Evolutionary conservation across 2,329 filamentous ascomycete genomes (phyloP).

Genomic region (Plenodomus lindquistii): DNA sequence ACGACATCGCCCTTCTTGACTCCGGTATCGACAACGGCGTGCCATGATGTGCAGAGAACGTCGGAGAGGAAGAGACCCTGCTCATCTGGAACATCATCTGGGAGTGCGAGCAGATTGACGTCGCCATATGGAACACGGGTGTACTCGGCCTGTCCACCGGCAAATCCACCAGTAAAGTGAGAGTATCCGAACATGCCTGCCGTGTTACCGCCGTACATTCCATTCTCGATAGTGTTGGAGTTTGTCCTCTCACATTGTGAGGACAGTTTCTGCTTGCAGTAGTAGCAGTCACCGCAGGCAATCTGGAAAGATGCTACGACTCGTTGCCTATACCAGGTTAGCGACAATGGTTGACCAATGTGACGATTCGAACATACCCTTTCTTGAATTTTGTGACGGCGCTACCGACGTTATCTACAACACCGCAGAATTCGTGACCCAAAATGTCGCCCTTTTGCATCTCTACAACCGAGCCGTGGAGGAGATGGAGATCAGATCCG

Average conservation of each 20-base stretch:
- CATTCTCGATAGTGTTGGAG: conserved; percentile 69
- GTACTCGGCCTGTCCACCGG: conserved; percentile 86
- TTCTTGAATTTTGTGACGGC: conserved; percentile 50
- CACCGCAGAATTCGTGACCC: conserved; percentile 57
- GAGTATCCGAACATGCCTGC: conserved; percentile 65
- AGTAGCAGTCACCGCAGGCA: conserved; percentile 70
- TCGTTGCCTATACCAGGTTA: conserved; percentile 49
- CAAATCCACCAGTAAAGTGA: conserved; percentile 82
- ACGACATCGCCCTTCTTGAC: conserved; percentile 78
- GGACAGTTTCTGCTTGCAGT: conserved; percentile 76
- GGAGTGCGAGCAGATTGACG: conserved; percentile 78
- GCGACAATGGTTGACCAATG: background rate
- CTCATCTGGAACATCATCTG: conserved; percentile 80
- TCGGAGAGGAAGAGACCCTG: conserved; percentile 81
- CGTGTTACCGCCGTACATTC: conserved; percentile 78
- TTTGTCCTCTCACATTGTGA: conserved; percentile 83
- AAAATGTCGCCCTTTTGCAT: conserved; percentile 57
- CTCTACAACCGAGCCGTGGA: conserved; percentile 54
- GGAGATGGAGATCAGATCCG: conserved; percentile 64
- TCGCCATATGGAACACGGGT: conserved; percentile 80
- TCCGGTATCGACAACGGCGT: conserved; percentile 80
- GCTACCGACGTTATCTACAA: conserved; percentile 53
- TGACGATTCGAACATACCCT: conserved; percentile 29
- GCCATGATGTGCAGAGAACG: conserved; percentile 77
- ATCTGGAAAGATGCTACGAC: conserved; percentile 90